A percentile compares a stretch with the other conserved stretches of the same genome.
Evolutionary conservation across 1,284 basidiomycete species (phyloP).

Genomic region (Cystobasidiaceae sp.): DNA sequence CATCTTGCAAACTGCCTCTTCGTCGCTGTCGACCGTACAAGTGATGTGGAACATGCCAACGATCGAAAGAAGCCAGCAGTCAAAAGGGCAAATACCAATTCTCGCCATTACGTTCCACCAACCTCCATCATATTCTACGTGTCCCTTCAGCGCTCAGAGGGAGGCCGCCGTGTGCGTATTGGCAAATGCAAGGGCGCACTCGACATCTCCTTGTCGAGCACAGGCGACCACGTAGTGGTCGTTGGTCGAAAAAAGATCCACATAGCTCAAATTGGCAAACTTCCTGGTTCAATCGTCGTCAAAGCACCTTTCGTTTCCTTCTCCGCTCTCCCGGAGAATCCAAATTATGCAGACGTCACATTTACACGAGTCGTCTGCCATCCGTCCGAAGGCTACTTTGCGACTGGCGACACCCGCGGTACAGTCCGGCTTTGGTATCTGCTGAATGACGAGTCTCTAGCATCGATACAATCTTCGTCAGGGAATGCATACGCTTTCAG

Average conservation of each 20-base stretch:
- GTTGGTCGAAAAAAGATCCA: conserved; percentile 76
- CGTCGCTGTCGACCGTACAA: not conserved
- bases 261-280: conserved; percentile 58
- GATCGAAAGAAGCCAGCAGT: not conserved
- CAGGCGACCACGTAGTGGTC: conserved; percentile 69
- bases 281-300: conserved; percentile 60
- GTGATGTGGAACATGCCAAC: no score
- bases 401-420: conserved; percentile 83
- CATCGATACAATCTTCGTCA: conserved; percentile 22
- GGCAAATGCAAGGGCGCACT: conserved; percentile 18
- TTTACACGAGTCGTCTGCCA: conserved; percentile 85
- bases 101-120: not conserved
- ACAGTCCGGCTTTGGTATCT: conserved; percentile 82
- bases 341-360: conserved; percentile 49
- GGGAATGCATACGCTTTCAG: conserved; percentile 56
- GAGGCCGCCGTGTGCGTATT: not conserved
- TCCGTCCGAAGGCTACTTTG: conserved; percentile 86
- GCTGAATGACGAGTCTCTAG: conserved; percentile 31
- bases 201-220: conserved; percentile 10
- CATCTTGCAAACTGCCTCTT: conserved; percentile 4
- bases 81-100: not conserved
- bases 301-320: conserved; percentile 55
- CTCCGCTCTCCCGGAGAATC: conserved; percentile 30
- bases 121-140: conserved; percentile 11
- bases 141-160: not conserved